These are phyloP conservation scores for Echinosophora koreensis DNA, from an alignment of 306 rosid genomes.

Conservation along the genomic window DNA sequence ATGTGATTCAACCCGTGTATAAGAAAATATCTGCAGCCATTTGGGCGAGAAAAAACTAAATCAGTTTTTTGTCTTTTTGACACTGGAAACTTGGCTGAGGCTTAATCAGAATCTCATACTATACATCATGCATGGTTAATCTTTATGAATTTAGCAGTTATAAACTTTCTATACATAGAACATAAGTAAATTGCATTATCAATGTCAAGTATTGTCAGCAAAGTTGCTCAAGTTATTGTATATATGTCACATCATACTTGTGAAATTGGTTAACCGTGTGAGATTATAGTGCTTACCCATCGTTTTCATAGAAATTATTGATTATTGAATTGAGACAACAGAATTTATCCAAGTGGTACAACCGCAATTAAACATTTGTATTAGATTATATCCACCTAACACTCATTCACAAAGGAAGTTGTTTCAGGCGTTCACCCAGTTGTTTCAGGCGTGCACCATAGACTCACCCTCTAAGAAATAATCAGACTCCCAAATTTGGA, in stretches of 20 bases:
- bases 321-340: conserved; percentile 2
- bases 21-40: background rate
- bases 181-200: background rate
- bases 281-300: conserved; percentile 10
- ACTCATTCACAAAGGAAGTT: background rate
- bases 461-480: background rate
- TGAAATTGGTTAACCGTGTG: conserved; percentile 30
- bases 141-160: background rate
- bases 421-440: too few relatives aligned
- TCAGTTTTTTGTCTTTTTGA: background rate
- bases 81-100: background rate
- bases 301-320: background rate
- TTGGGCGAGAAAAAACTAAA: background rate
- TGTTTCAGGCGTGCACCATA: too few relatives aligned
- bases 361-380: conserved; percentile 37
- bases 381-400: conserved; percentile 18
- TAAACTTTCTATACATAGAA: conserved; percentile 20
- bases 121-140: background rate
- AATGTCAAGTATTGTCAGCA: conserved; percentile 21
- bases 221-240: conserved; percentile 21
- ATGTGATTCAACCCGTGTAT: background rate
- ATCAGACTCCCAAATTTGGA: background rate
- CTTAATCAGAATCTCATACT: background rate
- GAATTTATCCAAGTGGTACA: conserved; percentile 37
- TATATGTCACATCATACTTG: conserved; percentile 31